Conservation (phyloP, 2,329 filamentous ascomycete species). For the Colletotrichum lupini region DNA sequence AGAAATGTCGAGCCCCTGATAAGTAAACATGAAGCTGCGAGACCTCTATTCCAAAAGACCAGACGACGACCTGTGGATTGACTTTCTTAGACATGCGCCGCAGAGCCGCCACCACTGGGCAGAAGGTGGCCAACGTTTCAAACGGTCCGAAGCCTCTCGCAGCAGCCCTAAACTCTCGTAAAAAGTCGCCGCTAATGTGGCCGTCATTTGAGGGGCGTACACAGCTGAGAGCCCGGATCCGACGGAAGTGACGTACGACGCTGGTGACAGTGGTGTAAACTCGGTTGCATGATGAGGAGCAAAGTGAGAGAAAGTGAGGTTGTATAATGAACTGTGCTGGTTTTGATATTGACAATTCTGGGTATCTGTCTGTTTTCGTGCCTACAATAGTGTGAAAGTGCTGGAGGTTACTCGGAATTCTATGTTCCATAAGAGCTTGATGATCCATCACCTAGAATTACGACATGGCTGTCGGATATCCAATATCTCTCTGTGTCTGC, state of each 20-base stretch:
- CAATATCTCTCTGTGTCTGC: not conserved
- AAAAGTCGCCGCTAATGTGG: not conserved
- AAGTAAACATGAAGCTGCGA: not conserved
- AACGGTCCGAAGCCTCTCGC: not conserved
- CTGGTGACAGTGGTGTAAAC: not conserved
- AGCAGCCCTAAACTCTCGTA: not conserved
- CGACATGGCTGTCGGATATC: not conserved
- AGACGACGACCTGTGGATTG: not conserved
- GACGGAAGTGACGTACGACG: not conserved
- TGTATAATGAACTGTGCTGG: not conserved
- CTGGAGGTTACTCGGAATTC: too few relatives aligned
- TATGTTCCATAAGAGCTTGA: not conserved
- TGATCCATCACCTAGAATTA: not conserved
- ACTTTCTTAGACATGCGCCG: not conserved
- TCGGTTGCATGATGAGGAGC: not conserved
- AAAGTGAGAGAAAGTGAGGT: not conserved
- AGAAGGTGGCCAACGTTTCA: not conserved
- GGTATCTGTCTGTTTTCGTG: not conserved
- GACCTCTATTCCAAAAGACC: not conserved
- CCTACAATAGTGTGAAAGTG: not conserved
- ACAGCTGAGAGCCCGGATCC: not conserved
- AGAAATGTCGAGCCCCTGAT: too few relatives aligned
- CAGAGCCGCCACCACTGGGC: not conserved
- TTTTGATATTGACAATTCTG: not conserved
- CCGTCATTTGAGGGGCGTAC: not conserved